Evolutionary conservation across 1,139 yeast genomes (phyloP).

Genomic region (Pichia sp.): DNA sequence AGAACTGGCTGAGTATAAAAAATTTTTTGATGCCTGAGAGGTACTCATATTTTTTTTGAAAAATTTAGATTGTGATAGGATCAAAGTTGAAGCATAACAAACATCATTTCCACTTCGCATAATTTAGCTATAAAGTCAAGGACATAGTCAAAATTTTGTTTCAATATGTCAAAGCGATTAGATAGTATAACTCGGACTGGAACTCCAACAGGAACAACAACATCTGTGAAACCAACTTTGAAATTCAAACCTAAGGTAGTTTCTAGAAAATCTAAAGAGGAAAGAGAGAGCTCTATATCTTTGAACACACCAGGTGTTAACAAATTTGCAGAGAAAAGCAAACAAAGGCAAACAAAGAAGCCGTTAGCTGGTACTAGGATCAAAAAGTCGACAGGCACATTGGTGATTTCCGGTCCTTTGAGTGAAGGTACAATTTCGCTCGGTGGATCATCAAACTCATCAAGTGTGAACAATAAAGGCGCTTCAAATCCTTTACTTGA

Average conservation of each 20-base stretch:
- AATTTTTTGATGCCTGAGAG: no score
- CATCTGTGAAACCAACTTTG: conserved; percentile 35
- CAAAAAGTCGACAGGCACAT: conserved; percentile 47
- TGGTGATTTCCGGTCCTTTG: conserved; percentile 65
- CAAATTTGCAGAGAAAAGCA: conserved; percentile 16
- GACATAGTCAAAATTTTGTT: no score
- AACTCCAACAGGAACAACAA: conserved; percentile 6
- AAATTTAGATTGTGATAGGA: no score
- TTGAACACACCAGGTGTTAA: conserved; percentile 28
- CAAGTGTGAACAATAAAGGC: conserved; percentile 3
- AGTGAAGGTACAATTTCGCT: conserved; percentile 54
- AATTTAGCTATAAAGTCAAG: no score
- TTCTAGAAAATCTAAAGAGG: conserved; percentile 74
- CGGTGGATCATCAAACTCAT: conserved; percentile 24
- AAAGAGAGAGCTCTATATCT: conserved; percentile 71
- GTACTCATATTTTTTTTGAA: no score
- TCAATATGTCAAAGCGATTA: conserved; percentile 23
- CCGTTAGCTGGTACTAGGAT: conserved; percentile 15
- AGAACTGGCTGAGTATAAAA: no score
- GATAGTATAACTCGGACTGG: conserved; percentile 33
- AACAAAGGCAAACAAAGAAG: conserved; percentile 2
- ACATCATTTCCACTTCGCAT: no score
- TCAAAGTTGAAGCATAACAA: no score
- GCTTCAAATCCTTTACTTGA: conserved; percentile 35
- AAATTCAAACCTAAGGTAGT: conserved; percentile 81